phyloP scores from a whole-genome alignment of 2,329 filamentous ascomycete species.

The Conoideocrella luteorostrata region DNA sequence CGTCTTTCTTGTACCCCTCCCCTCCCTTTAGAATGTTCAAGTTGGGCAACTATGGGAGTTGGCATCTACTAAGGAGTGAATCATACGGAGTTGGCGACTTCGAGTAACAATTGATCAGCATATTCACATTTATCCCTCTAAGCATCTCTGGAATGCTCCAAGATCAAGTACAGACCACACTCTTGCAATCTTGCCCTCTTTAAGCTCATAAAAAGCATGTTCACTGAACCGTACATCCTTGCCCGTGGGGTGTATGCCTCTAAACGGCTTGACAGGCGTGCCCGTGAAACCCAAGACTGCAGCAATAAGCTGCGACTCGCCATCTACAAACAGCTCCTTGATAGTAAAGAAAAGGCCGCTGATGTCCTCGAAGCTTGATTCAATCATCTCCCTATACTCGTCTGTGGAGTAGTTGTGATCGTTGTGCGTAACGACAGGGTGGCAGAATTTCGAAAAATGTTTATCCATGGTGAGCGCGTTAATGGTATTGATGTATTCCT shows the following conservation, averaged over 20 bases:
- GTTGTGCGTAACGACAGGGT: constrained; percentile 24
- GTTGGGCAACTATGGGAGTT: too few relatives aligned
- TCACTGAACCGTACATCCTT: constrained; percentile 23
- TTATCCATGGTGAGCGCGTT: constrained; percentile 20
- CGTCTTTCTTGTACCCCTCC: too few relatives aligned
- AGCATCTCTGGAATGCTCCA: constrained; percentile 18
- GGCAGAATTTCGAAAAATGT: constrained; percentile 21
- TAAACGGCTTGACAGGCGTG: constrained; percentile 19
- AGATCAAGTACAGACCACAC: constrained; percentile 29
- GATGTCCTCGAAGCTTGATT: constrained; percentile 21
- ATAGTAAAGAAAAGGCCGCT: constrained; percentile 20
- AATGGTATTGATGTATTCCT: constrained; percentile 25
- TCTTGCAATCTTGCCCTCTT: constrained; percentile 23
- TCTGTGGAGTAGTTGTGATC: constrained; percentile 14
- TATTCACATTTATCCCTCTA: too few relatives aligned
- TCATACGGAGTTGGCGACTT: too few relatives aligned
- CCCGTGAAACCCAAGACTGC: constrained; percentile 24
- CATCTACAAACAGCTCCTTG: constrained; percentile 23
- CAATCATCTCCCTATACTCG: constrained; percentile 23
- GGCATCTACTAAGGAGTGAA: too few relatives aligned
- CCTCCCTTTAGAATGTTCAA: too few relatives aligned
- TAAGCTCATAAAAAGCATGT: constrained; percentile 28
- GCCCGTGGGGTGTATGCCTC: constrained; percentile 22
- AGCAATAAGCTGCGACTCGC: constrained; percentile 23
- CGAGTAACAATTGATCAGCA: too few relatives aligned